Percentiles rank a stretch among this genome's conserved stretches.
These are phyloP conservation scores for Clitopilus hobsonii DNA, from an alignment of 768 basidiomycete species.

Conservation along the genomic window DNA sequence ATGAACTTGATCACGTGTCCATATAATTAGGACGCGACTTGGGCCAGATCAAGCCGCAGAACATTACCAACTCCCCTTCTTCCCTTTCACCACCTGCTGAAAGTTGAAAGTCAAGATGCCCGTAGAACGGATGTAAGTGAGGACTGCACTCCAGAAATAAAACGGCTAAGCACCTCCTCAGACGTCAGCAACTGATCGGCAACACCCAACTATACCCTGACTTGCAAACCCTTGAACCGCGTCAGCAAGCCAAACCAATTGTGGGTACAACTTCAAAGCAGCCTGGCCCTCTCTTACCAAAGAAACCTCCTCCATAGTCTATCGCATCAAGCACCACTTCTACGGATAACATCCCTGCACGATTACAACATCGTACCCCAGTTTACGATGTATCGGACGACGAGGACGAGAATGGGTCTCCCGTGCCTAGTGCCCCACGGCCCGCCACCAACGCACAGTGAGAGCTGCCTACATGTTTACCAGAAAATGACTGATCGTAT, in stretches of 20 bases:
- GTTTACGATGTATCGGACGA: slow-evolving; percentile 29
- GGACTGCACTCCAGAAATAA: not conserved
- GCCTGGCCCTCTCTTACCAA: not conserved
- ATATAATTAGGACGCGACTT: slow-evolving; percentile 21
- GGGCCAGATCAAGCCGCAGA: not conserved
- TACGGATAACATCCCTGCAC: slow-evolving; percentile 15
- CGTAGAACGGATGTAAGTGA: slow-evolving; percentile 29
- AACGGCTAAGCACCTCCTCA: slow-evolving; percentile 4
- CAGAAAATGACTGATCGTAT: not conserved
- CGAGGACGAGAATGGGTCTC: slow-evolving; percentile 18
- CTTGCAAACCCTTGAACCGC: slow-evolving; percentile 17
- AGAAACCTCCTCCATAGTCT: slow-evolving; percentile 14
- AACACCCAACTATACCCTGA: slow-evolving; percentile 29
- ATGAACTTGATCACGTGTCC: slow-evolving; percentile 19
- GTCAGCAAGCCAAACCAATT: slow-evolving; percentile 18
- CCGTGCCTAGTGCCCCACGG: slow-evolving; percentile 6
- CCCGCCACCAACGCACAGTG: slow-evolving; percentile 10
- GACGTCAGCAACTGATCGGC: slow-evolving; percentile 26
- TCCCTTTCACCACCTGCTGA: not conserved
- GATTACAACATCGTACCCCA: slow-evolving; percentile 9
- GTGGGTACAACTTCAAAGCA: slow-evolving; percentile 20
- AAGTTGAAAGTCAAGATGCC: slow-evolving; percentile 16
- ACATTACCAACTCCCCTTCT: not conserved
- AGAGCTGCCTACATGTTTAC: not conserved
- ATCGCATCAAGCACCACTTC: slow-evolving; percentile 18